Conservation (phyloP, 352 stramenopile genomes). For the Phytopythium chamaehyphon region DNA sequence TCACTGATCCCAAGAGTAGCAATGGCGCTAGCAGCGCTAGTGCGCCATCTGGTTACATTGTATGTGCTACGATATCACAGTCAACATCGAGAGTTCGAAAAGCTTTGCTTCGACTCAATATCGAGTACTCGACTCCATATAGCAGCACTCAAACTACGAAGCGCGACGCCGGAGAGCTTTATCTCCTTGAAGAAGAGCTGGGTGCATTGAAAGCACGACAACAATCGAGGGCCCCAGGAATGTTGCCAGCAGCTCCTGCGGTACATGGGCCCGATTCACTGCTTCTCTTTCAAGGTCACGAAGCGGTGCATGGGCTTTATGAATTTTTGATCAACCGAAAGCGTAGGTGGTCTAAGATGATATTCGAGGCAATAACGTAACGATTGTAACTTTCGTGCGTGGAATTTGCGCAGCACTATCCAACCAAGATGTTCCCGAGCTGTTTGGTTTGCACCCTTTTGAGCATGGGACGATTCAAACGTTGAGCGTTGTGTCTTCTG, state of each 20-base stretch:
- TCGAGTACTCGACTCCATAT: conserved; percentile 57
- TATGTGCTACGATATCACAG: conserved; percentile 64
- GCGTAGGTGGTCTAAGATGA: conserved; percentile 35
- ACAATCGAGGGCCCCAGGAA: conserved; percentile 14
- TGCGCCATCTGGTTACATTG: not conserved
- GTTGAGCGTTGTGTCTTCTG: conserved; percentile 39
- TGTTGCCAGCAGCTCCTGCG: conserved; percentile 4
- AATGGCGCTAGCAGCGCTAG: not conserved
- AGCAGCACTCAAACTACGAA: conserved; percentile 33
- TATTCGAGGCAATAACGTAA: not conserved
- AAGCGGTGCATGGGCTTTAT: conserved; percentile 64
- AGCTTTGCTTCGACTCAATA: conserved; percentile 53
- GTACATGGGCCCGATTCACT: conserved; percentile 64
- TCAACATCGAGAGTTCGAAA: conserved; percentile 63
- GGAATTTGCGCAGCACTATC: conserved; percentile 38
- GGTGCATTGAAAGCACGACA: conserved; percentile 14
- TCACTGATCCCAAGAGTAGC: not conserved
- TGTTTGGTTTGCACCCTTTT: conserved; percentile 54
- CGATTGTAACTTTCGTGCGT: conserved; percentile 1
- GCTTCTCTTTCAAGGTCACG: conserved; percentile 55
- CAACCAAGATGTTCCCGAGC: conserved; percentile 69
- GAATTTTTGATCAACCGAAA: conserved; percentile 78
- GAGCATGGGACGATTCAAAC: conserved; percentile 55
- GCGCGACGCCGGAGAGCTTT: conserved; percentile 38
- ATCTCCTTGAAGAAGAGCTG: conserved; percentile 44